Evolutionary conservation across 768 basidiomycete species (phyloP), one percentile per base, ranked within the genome.

Genomic region (Cystobasidium onofrii): DNA sequence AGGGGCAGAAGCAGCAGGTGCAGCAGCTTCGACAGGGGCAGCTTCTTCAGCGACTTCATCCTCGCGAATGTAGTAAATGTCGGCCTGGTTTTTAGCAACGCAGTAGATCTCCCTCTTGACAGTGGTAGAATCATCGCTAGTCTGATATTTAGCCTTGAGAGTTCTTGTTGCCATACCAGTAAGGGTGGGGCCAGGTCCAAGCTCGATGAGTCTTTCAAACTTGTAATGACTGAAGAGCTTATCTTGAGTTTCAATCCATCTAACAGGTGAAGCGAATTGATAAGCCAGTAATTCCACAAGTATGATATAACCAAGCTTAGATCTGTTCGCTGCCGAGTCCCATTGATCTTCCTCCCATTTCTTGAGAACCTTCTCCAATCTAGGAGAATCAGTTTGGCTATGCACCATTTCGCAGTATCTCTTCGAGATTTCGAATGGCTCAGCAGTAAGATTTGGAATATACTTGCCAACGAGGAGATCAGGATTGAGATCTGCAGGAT

Each of bases 221-320:
- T 85, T 84, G 84, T 87, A 96, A 10, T 87, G 82, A 12, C 85
- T 86, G 84, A 99, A 99, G 72, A 99, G 86, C 29, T 90, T 86
- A 79, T 99, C 96, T 80, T 99, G 96, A 0, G 95, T 99, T 83
- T 98, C 91, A 78, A 99, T 99, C 96, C 96, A 99, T 63, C 94
- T 90, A 23, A 99, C 95, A 7, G 96, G 94, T 0, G 95, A 98
- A 0, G 95, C 94, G 78, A 95, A 98, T 81, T 99, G 96, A 80
- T 99, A 99, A 17, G 96, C 92, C 62, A 99, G 85, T 57, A 98
- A 87, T 80, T 99, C 96, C 75, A 98, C 93, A 73, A 99, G 88
- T 80, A 97, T 94, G 77, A 88, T 89, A 81, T 98, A 99, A 0
- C 96, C 93, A 60, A 99, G 86, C 78, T 90, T 89, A 82, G 97